Conservation (phyloP, 2,329 filamentous ascomycete genomes). For the Eurotiales sp. region DNA sequence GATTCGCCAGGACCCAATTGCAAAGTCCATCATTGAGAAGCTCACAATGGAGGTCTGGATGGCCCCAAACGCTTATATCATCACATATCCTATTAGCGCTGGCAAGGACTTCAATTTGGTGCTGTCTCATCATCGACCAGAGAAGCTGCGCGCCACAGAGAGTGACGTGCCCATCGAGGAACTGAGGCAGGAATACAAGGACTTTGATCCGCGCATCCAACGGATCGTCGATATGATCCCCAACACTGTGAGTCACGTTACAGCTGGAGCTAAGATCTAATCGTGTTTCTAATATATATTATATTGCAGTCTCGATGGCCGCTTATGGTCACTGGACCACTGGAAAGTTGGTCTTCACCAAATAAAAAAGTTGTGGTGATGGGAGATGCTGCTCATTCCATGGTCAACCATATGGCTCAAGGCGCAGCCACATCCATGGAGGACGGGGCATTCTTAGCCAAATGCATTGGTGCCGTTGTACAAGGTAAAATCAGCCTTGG, state of each 20-base stretch:
- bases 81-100: constrained; percentile 46
- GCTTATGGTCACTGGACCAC: constrained; percentile 41
- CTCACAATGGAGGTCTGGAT: constrained; percentile 46
- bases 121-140: constrained; percentile 37
- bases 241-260: constrained; percentile 20
- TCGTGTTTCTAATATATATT: not conserved
- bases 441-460: constrained; percentile 41
- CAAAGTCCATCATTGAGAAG: constrained; percentile 36
- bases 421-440: constrained; percentile 46
- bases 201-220: constrained; percentile 45
- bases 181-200: constrained; percentile 39
- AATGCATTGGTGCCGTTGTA: constrained; percentile 34
- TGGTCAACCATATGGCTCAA: constrained; percentile 45
- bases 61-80: constrained; percentile 36
- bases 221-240: constrained; percentile 41
- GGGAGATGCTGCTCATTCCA: constrained; percentile 42
- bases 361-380: constrained; percentile 44
- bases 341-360: constrained; percentile 40
- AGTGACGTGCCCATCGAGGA: constrained; percentile 42
- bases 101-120: constrained; percentile 47
- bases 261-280: too few relatives aligned
- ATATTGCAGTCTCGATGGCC: constrained; percentile 35
- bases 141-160: constrained; percentile 33
- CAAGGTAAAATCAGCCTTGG: constrained; percentile 29
- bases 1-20: constrained; percentile 40